Evolutionary conservation across 2,329 filamentous ascomycete species (phyloP), one percentile per base, ranked within the genome.

Genomic region (Rhynchosporium graminicola): DNA sequence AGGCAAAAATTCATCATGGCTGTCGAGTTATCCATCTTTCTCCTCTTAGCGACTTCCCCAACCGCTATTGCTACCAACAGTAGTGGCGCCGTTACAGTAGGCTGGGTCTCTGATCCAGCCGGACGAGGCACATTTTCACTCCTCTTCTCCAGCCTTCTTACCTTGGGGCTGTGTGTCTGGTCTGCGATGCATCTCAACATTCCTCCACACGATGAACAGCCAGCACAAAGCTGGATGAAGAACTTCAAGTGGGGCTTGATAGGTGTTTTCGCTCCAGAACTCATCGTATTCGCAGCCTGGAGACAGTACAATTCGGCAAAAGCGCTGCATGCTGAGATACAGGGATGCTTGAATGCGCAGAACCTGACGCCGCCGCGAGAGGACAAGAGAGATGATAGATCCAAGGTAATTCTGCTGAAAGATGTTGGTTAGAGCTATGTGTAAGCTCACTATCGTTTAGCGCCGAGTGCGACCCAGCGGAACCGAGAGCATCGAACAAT

Each of bases 121-220:
- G 69, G 66, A 7, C 69, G 75, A 20, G 74, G 75, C 2, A 76
- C 74, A 0, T 57, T 72, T 6, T 63, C 67, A n/a, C 73, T 78
- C 29, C 57, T 78, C 1, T 72, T 71, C 63, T 74, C 70, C 13
- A 78, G 76, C 56, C 51, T 75, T 2, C 46, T 75, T 3, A 76
- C 76, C 2, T 65, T 78, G 0, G 57, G 71, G 3, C 67, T 76
- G 0, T 78, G 75, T 63, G 73, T 76, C 6, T 77, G 74, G 64
- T 72, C 73, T 3, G 74, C 75, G 1, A 59, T 79, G 3, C 76
- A 78, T 59, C 67, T 77, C 3, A 77, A 78, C 47, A 68, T 79
- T n/a, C 74, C 74, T 13, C 50, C 46, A 33, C 12, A 47, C 59
- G 48, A 59, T 57, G 57, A 9, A 7, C 63, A 9, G 10, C 26